Base-by-base conservation (phyloP, 1,284 basidiomycete species). In the Fomes fomentarius region DNA sequence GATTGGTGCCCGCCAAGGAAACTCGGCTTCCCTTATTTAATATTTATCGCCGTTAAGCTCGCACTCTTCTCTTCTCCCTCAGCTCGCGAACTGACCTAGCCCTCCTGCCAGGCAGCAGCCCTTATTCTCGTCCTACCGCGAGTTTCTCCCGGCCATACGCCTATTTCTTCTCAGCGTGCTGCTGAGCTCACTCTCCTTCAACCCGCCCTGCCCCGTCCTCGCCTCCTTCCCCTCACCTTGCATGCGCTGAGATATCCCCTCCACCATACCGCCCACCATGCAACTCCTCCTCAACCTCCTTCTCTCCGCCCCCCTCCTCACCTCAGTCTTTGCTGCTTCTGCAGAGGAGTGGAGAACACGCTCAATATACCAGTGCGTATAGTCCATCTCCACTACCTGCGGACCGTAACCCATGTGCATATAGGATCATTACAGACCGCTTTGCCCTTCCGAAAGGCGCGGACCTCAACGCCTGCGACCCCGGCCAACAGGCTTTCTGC, bases 381-480 rank as follows among this genome's bases (percentile, higher is more conserved):
- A 37, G 14, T 25, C 52, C 72, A 71, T 53, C 31, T 31, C 55
- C 11, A 50, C 8, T 30, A 14, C 14, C 15, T 25, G 21, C 38
- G 7, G 14, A 22, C 35, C 12, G 21, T 42, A 41, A 19, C 50
- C 14, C 49, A 25, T 19, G n/a, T 31, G 26, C 21, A 15, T 17
- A 4, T 61, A 85, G 88, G 71, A 71, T 91, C 56, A 81, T 93
- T 52, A 88, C 85, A 2, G 90, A 93, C 70, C 87, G 90, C 28
- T 93, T 84, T 65, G 87, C 89, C 8, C 77, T 85, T 57, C 73
- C 83, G 6, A 69, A 77, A 0, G 81, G 80, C 35, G 74, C 81
- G 1, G 77, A 83, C 56, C 71, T 75, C 9, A 80, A 74, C 39
- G 76, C 78, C 30, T 91, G 89, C 66, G 73, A 85, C 60, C 75